phyloP scores from a whole-genome alignment of 352 stramenopile genomes.

The Phytopythium delawarense region DNA sequence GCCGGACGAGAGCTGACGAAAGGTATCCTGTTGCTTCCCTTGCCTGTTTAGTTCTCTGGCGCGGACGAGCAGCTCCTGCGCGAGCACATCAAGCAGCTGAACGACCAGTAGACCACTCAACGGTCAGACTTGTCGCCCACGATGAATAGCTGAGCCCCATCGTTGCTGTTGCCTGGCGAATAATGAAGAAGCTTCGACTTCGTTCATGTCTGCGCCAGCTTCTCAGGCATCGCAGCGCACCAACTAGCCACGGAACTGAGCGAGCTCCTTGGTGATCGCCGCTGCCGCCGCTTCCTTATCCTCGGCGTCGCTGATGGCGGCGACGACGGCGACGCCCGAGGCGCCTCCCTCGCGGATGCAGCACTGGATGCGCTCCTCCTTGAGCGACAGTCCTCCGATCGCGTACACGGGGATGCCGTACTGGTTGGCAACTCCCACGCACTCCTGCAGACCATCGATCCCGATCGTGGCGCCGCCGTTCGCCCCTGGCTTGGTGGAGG shows the following conservation, averaged over 20 bases:
- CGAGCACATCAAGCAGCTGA: conserved; percentile 70
- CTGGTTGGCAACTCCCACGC: conserved; percentile 14
- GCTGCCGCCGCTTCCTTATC: conserved; percentile 24
- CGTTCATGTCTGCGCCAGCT: background rate
- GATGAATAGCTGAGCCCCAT: background rate
- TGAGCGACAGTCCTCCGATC: conserved; percentile 40
- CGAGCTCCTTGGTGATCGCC: conserved; percentile 19
- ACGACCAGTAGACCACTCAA: conserved; percentile 39
- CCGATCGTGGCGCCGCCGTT: conserved; percentile 50
- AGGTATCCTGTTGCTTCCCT: conserved; percentile 10
- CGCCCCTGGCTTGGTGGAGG: conserved; percentile 46
- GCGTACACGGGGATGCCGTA: conserved; percentile 44
- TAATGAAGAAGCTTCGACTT: background rate
- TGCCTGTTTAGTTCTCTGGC: conserved; percentile 63
- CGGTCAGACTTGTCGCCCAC: background rate
- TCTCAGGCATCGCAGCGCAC: background rate
- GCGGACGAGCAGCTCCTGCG: conserved; percentile 72
- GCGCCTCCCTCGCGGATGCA: conserved; percentile 39
- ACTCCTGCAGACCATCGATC: conserved; percentile 28
- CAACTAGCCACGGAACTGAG: conserved; percentile 8
- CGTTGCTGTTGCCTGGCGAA: background rate
- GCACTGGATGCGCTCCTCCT: conserved; percentile 26
- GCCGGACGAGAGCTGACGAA: background rate
- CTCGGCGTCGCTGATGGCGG: conserved; percentile 33
- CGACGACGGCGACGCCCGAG: conserved; percentile 42